Percentiles rank a stretch among this genome's conserved stretches.
These are phyloP conservation scores for Tetrahymena malaccensis DNA, from an alignment of 73 alveolate species.

Conservation along the genomic window DNA sequence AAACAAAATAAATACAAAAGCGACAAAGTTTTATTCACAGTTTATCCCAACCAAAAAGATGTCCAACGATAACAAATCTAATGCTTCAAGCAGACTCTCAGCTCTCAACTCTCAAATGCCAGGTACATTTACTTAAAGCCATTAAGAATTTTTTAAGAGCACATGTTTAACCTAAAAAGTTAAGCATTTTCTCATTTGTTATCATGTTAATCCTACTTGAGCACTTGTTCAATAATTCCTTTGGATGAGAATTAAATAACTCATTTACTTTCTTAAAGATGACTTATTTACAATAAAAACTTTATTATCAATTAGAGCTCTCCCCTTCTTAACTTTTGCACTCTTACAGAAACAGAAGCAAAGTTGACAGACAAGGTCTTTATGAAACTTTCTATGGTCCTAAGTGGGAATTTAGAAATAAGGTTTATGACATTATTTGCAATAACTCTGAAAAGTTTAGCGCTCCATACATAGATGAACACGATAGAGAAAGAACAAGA, in stretches of 20 bases:
- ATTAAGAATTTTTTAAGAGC: background rate
- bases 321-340: background rate
- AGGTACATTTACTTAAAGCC: background rate
- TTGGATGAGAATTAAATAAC: background rate
- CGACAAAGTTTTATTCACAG: background rate
- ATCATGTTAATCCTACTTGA: background rate
- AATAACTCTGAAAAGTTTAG: background rate
- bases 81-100: background rate
- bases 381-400: background rate
- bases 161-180: background rate
- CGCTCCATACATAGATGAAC: background rate
- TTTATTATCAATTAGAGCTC: background rate
- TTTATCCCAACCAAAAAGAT: background rate
- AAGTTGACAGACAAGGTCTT: background rate
- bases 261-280: background rate
- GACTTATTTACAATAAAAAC: background rate
- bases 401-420: background rate
- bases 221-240: background rate
- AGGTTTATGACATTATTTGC: background rate
- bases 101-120: background rate
- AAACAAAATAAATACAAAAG: background rate
- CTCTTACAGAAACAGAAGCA: background rate
- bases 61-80: background rate
- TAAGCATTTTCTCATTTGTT: background rate
- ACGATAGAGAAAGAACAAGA: background rate